Base-by-base conservation (phyloP, 805 yeast species). In the Teunomyces barrocoloradensis region DNA sequence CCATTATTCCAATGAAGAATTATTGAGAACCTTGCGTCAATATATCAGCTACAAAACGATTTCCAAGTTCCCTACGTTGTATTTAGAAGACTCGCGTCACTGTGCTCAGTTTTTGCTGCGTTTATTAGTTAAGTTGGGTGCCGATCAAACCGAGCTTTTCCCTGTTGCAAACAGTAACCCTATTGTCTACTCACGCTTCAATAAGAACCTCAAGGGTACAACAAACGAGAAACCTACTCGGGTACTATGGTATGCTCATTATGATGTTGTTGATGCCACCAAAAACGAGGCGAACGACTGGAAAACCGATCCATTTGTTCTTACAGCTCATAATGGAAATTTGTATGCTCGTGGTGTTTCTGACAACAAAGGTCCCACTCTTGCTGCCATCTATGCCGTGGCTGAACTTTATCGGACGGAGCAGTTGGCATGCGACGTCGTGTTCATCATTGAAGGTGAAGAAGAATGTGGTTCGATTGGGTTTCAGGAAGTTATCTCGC, bases 391-490 rank as follows among this genome's bases (percentile, higher is more conserved):
- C 2, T 90, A 82, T 66, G 89, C 96, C 0, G 96, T 87, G 15
- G 91, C 94, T 0, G 89, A 87, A 45, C 66, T 89, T 11, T 69
- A 69, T 45, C 78, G 78, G 25, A 65, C 69, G 9, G 68, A 74
- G 0, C 65, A 78, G 39, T 73, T 94, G 17, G 70, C 73, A 5
- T 76, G 84, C 40, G 96, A 92, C 62, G 84, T 92, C 3, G 82
- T 87, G 0, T 91, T 94, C 57, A 60, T 92, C 12, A 75, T 92
- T 42, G 99, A 92, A 66, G 99, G 99, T 39, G 97, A 90, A 64
- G 99, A 94, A 66, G 99, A 92, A 64, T 79, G 88, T 48, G 98
- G 97, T 0, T 88, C 96, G 0, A 79, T 78, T 56, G 97, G 97
- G 0, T 89, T 92, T 61, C 82, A 83, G 56, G 75, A 81, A 3